Evolutionary conservation across 129 eudicot species (phyloP).

Genomic region (Erigeron canadensis): DNA sequence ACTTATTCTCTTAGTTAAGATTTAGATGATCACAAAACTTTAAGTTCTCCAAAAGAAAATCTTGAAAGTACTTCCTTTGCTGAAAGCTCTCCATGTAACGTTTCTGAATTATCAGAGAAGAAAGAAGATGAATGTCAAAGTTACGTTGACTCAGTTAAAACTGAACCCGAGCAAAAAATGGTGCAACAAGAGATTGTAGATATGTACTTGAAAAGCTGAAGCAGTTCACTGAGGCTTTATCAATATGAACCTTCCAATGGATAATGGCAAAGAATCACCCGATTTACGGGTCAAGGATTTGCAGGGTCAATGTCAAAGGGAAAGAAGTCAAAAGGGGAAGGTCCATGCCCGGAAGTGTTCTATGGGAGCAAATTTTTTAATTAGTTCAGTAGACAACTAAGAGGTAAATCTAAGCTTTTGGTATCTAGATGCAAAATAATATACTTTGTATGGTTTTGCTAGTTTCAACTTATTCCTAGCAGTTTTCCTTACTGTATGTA

Average conservation of each 20-base stretch:
- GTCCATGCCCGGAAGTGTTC: slow-evolving; percentile 41
- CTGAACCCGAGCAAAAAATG: slow-evolving; percentile 33
- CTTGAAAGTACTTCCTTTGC: slow-evolving; percentile 20
- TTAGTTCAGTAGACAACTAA: slow-evolving; percentile 10
- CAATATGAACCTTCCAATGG: slow-evolving; percentile 43
- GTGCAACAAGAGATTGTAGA: slow-evolving; percentile 50
- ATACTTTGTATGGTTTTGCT: slow-evolving; percentile 16
- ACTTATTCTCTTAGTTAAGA: slow-evolving; percentile 15
- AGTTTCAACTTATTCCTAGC: slow-evolving; percentile 21
- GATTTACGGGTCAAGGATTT: slow-evolving; percentile 21
- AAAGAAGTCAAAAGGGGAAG: slow-evolving; percentile 31
- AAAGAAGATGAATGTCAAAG: slow-evolving; percentile 22
- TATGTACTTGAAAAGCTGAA: slow-evolving; percentile 54
- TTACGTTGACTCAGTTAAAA: slow-evolving; percentile 3
- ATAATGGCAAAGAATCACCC: slow-evolving; percentile 18
- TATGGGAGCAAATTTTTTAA: slow-evolving; percentile 45
- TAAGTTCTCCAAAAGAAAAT: slow-evolving; percentile 16
- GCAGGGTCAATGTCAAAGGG: slow-evolving; percentile 29
- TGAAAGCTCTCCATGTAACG: slow-evolving; percentile 12
- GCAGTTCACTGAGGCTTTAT: slow-evolving; percentile 49
- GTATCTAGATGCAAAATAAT: slow-evolving; percentile 25
- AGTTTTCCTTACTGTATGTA: slow-evolving; percentile 22
- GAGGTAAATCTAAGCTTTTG: slow-evolving; percentile 12
- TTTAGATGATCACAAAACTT: not conserved
- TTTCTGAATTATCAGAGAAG: slow-evolving; percentile 26